Evolutionary conservation across 192 early-diverging fungal genomes (phyloP).

Genomic region (Umbelopsis vinacea): DNA sequence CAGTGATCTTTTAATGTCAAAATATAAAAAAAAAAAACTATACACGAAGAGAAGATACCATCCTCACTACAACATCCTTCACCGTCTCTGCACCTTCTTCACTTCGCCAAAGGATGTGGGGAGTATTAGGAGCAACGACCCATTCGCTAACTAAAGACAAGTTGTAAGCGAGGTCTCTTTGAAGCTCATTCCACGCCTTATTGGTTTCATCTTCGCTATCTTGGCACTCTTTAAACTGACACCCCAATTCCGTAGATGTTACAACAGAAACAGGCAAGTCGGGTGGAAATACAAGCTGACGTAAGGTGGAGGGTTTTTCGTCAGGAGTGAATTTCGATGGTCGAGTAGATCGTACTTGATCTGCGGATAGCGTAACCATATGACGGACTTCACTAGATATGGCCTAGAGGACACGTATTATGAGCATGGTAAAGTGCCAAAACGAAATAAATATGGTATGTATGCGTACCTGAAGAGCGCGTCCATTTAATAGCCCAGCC

Average conservation of each 20-base stretch:
- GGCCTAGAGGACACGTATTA: neutral
- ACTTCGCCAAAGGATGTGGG: conserved; percentile 4
- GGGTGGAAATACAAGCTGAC: neutral
- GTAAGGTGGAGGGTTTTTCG: neutral
- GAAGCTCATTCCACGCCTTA: conserved; percentile 9
- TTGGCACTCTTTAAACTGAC: conserved; percentile 15
- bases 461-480: neutral
- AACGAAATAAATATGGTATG: too few species aligned
- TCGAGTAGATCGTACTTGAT: neutral
- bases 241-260: neutral
- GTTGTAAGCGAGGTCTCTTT: conserved; percentile 6
- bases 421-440: neutral
- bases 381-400: conserved; percentile 5
- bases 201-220: neutral
- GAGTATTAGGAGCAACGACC: neutral
- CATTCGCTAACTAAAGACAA: neutral
- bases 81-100: neutral
- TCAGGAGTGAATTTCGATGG: neutral
- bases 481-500: conserved; percentile 7
- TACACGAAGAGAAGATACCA: neutral
- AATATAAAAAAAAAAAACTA: neutral
- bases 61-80: neutral
- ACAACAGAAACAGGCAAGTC: conserved; percentile 9
- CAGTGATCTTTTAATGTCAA: too few species aligned
- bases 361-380: conserved; percentile 8